Base-by-base conservation (phyloP, 805 yeast genomes). In the Sporopachydermia lactativora region DNA sequence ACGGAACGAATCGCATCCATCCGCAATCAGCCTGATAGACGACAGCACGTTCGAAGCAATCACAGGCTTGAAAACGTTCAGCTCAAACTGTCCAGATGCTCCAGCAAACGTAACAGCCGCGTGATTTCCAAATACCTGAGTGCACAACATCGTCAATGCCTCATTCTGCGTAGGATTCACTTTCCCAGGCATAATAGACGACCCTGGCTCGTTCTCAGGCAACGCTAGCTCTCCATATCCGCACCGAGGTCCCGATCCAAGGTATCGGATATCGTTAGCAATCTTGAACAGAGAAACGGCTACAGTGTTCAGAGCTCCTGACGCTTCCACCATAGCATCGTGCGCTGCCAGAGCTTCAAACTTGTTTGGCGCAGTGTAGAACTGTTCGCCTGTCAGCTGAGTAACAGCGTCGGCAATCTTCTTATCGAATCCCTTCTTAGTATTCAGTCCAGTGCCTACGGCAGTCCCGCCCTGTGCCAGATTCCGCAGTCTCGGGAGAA, bases 381-480 rank as follows among this genome's bases (percentile, higher is more conserved):
- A 92, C 45, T 78, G 77, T 55, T 83, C 70, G 44, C 96, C 96
- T 43, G 96, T 86, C 64, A 84, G 75, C 51, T 75, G 72, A 44
- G 94, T 62, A 37, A 92, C 95, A 64, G 81, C 77, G 45, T 71
- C 78, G 45, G 98, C 98, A 51, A 92, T 77, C 52, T 81, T 77
- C 52, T 68, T 78, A 53, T 85, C 94, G 60, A 81, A 92, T 17
- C 97, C 97, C 58, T 75, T 73, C 60, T 65, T 79, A 65, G 97
- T 89, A 77, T 92, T 92, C 54, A 92, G 74, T 50, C 98, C 98
- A 42, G 98, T 92, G 54, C 98, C 98, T 42, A 92, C 98, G 46
- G 98, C 98, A 47, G 98, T 92, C 68, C 98, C 98, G 69, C 98
- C 98, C 71, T 92, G 98, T 38, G 98, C 98, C 52, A 92, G 74